Evolutionary conservation across 2,329 filamentous ascomycete genomes (phyloP), one percentile per base, ranked within the genome.

Genomic region (Fusarium drepaniforme): DNA sequence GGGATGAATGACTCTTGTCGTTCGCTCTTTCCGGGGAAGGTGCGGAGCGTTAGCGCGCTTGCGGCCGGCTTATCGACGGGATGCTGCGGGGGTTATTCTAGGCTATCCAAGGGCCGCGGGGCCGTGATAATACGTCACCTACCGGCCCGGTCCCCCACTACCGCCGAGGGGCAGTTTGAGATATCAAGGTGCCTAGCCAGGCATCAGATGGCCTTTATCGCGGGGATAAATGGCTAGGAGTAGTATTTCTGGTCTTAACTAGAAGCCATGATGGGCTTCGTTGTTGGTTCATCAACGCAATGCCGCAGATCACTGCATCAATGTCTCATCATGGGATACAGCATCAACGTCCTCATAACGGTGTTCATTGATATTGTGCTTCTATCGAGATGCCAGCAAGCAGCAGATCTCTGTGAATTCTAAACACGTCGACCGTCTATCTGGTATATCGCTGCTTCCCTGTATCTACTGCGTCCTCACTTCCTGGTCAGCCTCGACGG

Each of bases 401-500:
- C 51, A 71, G 42, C 57, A 68, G 66, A 68, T 64, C 67, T 74
- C 58, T 40, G 60, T 72, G 63, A 63, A 61, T 60, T 73, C 70
- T 72, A 71, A 60, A 58, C 58, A 57, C 57, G 16, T 57, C 58
- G 35, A 33, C 37, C 49, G 57, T 67, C 58, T 73, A 67, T 46
- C 28, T 28, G 33, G 9, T 25, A 38, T 21, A 58, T 65, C 44
- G 23, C 21, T 21, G 59, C 35, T 16, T 33, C 38, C 7, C 11
- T 64, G 23, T 18, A 37, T 67, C 82, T 91, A 96, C 88, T 96
- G 93, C 9, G 90, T 97, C 79, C 77, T 91, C 72, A 97, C 90
- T 78, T 90, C 87, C 58, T 87, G 84, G 83, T 98, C 95, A 69
- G 84, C 79, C 88, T 98, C 96, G 68, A 98, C 93, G 53, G 80